These are phyloP conservation scores for Boletus subcaerulescens DNA, from an alignment of 768 basidiomycete genomes.

Conservation along the genomic window DNA sequence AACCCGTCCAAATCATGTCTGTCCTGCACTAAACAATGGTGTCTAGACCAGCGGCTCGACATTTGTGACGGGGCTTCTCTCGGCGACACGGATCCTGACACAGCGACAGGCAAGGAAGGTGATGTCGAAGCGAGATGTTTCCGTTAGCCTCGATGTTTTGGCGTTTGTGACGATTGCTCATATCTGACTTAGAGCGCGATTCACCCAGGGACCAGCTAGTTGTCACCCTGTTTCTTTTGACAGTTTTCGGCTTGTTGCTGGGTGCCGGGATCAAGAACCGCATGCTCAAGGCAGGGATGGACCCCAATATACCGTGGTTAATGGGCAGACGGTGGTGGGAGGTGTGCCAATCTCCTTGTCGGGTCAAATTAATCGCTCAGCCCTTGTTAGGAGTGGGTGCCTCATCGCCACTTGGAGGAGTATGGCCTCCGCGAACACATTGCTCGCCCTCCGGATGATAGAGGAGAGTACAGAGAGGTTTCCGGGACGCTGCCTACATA, in stretches of 20 bases:
- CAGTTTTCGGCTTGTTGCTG: slow-evolving; percentile 80
- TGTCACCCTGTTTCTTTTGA: slow-evolving; percentile 86
- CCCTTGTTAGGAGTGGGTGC: slow-evolving; percentile 35
- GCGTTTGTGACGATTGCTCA: slow-evolving; percentile 28
- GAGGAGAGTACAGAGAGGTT: slow-evolving; percentile 47
- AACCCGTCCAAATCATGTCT: slow-evolving; percentile 88
- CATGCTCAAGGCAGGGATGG: slow-evolving; percentile 75
- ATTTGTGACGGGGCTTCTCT: slow-evolving; percentile 80
- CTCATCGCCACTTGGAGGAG: slow-evolving; percentile 52
- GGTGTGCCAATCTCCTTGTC: slow-evolving; percentile 43
- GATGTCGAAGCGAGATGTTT: slow-evolving; percentile 96
- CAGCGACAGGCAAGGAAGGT: slow-evolving; percentile 91
- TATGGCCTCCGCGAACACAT: slow-evolving; percentile 43
- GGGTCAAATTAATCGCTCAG: slow-evolving; percentile 19
- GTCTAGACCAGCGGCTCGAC: slow-evolving; percentile 83
- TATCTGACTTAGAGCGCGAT: slow-evolving; percentile 69
- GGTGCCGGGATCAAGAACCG: slow-evolving; percentile 81
- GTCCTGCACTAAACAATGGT: slow-evolving; percentile 94
- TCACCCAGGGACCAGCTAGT: slow-evolving; percentile 94
- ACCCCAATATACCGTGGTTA: slow-evolving; percentile 60
- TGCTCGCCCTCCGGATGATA: slow-evolving; percentile 30
- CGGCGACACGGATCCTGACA: slow-evolving; percentile 88
- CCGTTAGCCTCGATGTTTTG: slow-evolving; percentile 57
- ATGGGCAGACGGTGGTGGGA: slow-evolving; percentile 79
- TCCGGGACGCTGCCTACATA: slow-evolving; percentile 28